Conservation (phyloP, 140 eudicot species). For the Anethum foeniculum region DNA sequence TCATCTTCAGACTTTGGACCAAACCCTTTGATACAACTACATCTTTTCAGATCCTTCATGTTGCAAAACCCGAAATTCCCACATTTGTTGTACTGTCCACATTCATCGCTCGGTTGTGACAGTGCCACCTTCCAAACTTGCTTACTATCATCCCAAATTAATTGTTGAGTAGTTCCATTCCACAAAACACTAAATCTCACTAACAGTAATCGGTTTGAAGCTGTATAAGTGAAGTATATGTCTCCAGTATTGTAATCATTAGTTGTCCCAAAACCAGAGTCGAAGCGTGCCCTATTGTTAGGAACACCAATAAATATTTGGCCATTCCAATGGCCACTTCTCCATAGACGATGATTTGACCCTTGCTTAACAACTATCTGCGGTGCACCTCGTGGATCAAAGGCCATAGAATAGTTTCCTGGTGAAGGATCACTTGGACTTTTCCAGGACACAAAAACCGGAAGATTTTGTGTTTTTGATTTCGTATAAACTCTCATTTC, state of each 20-base stretch:
- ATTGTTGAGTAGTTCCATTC: constrained; percentile 43
- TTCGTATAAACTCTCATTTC: constrained; percentile 38
- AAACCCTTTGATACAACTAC: constrained; percentile 57
- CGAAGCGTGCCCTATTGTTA: constrained; percentile 28
- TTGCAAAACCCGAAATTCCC: constrained; percentile 55
- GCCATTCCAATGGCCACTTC: constrained; percentile 72
- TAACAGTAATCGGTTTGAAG: constrained; percentile 9
- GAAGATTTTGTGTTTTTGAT: constrained; percentile 11
- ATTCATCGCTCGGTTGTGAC: constrained; percentile 34
- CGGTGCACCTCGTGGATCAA: constrained; percentile 66
- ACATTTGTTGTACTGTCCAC: constrained; percentile 53
- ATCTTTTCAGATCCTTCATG: constrained; percentile 8
- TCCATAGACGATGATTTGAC: constrained; percentile 37
- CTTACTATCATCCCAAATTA: constrained; percentile 22
- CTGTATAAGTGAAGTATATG: constrained; percentile 37
- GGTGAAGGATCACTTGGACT: constrained; percentile 45
- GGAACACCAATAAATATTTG: constrained; percentile 51
- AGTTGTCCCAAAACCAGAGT: constrained; percentile 36
- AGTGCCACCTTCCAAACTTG: constrained; percentile 32
- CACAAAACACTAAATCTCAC: constrained; percentile 39
- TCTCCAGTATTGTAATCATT: constrained; percentile 17
- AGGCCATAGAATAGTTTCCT: constrained; percentile 61
- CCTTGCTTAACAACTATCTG: constrained; percentile 61
- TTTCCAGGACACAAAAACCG: constrained; percentile 56
- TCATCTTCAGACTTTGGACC: constrained; percentile 25